phyloP scores from a whole-genome alignment of 1,284 basidiomycete species.

The Retiboletus flavoniger region DNA sequence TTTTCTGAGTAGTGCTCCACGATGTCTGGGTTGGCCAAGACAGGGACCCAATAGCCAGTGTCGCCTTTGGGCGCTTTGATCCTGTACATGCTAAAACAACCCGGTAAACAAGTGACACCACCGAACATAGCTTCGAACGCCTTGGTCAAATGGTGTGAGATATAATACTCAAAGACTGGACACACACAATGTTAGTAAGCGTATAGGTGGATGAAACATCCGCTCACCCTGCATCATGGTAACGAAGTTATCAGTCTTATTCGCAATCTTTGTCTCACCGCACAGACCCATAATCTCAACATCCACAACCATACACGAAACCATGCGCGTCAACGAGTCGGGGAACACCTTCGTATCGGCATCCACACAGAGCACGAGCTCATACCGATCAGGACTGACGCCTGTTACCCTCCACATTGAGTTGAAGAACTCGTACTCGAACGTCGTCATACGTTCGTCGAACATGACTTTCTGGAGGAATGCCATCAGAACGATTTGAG shows the following conservation, averaged over 20 bases:
- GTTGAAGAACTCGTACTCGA: conserved; percentile 99
- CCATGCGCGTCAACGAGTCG: conserved; percentile 89
- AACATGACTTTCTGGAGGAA: conserved; percentile 99
- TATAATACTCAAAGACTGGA: conserved; percentile 97
- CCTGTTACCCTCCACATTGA: conserved; percentile 93
- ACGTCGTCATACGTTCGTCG: conserved; percentile 98
- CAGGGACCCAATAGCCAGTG: conserved; percentile 95
- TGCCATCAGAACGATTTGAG: conserved; percentile 95
- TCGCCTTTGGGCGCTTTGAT: conserved; percentile 96
- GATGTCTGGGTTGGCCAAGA: conserved; percentile 96
- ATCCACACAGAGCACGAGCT: conserved; percentile 95
- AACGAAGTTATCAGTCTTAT: conserved; percentile 97
- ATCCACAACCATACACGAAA: conserved; percentile 94
- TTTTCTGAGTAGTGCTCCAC: conserved; percentile 98
- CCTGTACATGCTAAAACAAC: conserved; percentile 99
- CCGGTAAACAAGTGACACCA: conserved; percentile 98
- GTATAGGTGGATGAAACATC: background rate
- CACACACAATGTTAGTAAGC: conserved; percentile 7
- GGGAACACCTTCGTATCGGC: conserved; percentile 98
- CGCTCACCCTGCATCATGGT: conserved; percentile 93
- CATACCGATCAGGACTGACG: conserved; percentile 95
- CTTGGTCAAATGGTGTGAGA: conserved; percentile 98
- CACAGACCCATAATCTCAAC: conserved; percentile 98
- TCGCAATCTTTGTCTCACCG: conserved; percentile 98
- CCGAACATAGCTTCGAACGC: conserved; percentile 99